phyloP scores from a whole-genome alignment of 2,329 filamentous ascomycete genomes.

The Curvularia sp. region DNA sequence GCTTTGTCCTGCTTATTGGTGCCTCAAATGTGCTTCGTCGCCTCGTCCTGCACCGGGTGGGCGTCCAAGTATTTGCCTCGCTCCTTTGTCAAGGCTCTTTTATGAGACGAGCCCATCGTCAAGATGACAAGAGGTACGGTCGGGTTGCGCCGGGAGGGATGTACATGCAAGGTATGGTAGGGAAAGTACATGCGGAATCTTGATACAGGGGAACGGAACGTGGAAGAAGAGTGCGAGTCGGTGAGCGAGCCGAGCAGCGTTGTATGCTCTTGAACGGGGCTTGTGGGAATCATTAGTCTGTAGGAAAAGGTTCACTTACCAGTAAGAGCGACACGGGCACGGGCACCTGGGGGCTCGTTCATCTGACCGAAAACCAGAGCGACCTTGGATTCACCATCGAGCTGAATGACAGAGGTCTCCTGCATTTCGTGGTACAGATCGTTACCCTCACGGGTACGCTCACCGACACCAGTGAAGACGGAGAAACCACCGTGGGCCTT shows the following conservation, averaged over 20 bases:
- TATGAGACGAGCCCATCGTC: background rate
- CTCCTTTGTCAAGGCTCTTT: background rate
- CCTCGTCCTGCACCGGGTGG: background rate
- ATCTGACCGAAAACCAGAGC: conserved; percentile 99
- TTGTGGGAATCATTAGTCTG: background rate
- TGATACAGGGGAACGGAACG: background rate
- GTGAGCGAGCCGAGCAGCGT: background rate
- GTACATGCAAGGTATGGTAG: background rate
- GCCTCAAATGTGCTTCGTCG: background rate
- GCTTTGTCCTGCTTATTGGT: background rate
- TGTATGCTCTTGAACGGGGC: background rate
- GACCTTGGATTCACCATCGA: conserved; percentile 99
- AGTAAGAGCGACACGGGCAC: conserved; percentile 99
- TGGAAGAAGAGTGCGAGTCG: background rate
- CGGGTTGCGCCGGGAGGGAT: background rate
- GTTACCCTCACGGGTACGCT: conserved; percentile 99
- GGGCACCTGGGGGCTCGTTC: conserved; percentile 99
- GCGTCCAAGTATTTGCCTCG: background rate
- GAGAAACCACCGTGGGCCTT: conserved; percentile 99
- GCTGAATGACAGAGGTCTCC: conserved; percentile 99
- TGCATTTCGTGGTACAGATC: conserved; percentile 99
- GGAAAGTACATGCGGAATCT: background rate
- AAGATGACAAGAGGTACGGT: background rate
- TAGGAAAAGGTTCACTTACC: conserved; percentile 54
- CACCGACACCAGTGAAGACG: conserved; percentile 99